Percentiles rank a stretch among this genome's conserved stretches.
phyloP scores from a whole-genome alignment of 2,329 filamentous ascomycete genomes.

The Didymosphaeria variabile region DNA sequence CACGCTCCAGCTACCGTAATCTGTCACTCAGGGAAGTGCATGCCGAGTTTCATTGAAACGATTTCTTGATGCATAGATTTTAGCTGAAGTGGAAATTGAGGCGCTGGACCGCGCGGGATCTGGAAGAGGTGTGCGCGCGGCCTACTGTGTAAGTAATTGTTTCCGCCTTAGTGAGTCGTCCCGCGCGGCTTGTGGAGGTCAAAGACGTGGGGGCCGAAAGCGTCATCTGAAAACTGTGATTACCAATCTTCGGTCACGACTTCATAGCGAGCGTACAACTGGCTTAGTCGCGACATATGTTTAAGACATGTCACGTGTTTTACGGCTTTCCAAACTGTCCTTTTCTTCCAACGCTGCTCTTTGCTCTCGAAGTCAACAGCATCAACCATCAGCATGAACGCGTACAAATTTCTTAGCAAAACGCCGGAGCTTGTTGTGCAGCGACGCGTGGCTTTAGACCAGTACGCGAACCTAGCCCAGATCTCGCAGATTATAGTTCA shows the following conservation, averaged over 20 bases:
- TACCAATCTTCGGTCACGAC: background rate
- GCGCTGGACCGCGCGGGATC: background rate
- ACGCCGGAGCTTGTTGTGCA: constrained; percentile 13
- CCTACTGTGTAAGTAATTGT: background rate
- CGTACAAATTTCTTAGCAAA: constrained; percentile 12
- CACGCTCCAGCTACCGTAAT: background rate
- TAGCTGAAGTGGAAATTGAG: background rate
- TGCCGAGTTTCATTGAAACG: too few species aligned
- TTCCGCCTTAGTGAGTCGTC: background rate
- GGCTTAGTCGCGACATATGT: background rate
- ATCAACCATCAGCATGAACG: constrained; percentile 8
- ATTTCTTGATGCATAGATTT: too few species aligned
- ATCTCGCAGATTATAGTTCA: constrained; percentile 10
- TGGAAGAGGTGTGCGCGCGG: background rate
- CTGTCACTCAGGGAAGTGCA: background rate
- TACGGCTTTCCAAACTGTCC: background rate
- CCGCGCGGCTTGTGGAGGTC: constrained; percentile 15
- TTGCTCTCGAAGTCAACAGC: background rate
- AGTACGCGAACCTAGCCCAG: constrained; percentile 16
- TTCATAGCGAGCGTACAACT: background rate
- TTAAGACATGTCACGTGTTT: background rate
- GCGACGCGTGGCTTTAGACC: constrained; percentile 10
- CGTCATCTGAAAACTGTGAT: background rate
- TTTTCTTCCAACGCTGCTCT: background rate
- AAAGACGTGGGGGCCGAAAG: background rate